These are phyloP conservation scores for Colletotrichum tofieldiae DNA, from an alignment of 2,329 filamentous ascomycete species.

Conservation along the genomic window DNA sequence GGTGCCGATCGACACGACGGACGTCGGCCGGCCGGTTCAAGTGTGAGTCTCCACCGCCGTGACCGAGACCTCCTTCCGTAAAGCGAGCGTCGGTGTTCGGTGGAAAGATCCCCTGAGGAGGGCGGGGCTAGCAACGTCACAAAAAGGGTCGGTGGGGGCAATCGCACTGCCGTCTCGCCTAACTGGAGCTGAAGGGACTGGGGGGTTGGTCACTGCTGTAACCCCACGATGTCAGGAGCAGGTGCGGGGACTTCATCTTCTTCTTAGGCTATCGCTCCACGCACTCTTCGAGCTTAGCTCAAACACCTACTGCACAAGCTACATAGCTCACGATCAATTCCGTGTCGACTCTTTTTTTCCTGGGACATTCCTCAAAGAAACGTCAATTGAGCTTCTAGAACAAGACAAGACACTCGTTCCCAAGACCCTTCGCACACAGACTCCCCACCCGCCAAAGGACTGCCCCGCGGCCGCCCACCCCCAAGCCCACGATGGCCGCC, in stretches of 20 bases:
- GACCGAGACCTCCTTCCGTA: background rate
- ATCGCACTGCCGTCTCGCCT: background rate
- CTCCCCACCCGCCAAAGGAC: background rate
- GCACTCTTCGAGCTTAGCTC: conserved; percentile 11
- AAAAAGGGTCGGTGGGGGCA: conserved; percentile 20
- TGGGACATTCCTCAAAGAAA: no score
- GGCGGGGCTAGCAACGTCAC: conserved; percentile 35
- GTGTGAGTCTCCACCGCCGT: background rate
- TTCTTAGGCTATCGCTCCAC: conserved; percentile 6
- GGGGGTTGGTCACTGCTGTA: conserved; percentile 17
- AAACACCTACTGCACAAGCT: conserved; percentile 2
- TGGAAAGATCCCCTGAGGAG: conserved; percentile 34
- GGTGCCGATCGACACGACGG: background rate
- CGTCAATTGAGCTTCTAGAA: background rate
- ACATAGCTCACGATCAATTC: background rate
- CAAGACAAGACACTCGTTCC: background rate
- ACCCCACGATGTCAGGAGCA: conserved; percentile 36
- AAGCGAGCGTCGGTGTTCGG: conserved; percentile 30
- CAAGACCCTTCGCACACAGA: background rate
- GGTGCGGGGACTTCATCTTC: conserved; percentile 38
- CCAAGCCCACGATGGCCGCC: conserved; percentile 51
- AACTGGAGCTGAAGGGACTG: conserved; percentile 9
- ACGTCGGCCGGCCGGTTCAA: background rate
- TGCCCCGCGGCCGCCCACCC: background rate
- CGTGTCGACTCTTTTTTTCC: no score